Evolutionary conservation across 2,329 filamentous ascomycete genomes (phyloP).

Genomic region (Cadophora sp.): DNA sequence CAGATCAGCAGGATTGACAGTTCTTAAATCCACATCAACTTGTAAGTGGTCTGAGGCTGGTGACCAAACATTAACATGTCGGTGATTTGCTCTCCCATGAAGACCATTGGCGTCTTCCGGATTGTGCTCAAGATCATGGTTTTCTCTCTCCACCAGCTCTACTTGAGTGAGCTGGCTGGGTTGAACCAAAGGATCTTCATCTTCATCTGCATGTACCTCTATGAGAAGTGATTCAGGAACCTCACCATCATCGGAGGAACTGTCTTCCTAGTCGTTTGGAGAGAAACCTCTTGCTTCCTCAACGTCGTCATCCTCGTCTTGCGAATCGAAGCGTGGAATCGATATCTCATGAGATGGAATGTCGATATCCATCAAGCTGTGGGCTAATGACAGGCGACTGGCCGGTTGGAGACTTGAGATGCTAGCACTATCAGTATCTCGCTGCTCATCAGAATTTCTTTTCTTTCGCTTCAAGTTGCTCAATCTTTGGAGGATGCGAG

Average conservation of each 20-base stretch:
- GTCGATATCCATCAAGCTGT: no score
- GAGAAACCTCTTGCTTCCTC: background rate
- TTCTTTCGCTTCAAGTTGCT: background rate
- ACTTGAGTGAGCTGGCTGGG: no score
- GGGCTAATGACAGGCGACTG: no score
- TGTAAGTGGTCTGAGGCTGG: background rate
- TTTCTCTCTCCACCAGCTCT: no score
- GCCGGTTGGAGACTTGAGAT: no score
- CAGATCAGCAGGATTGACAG: background rate
- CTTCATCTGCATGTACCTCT: background rate
- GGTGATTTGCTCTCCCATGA: background rate
- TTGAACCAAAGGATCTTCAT: background rate
- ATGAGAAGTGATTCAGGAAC: no score
- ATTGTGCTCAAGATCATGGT: no score
- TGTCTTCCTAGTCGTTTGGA: background rate
- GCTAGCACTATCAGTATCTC: background rate
- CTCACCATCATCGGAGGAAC: background rate
- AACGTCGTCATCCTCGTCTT: constrained; percentile 1
- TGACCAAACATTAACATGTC: background rate
- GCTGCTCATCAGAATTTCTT: background rate
- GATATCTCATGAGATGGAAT: background rate
- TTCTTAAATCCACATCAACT: background rate
- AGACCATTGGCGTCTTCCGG: background rate
- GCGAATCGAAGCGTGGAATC: background rate
- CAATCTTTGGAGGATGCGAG: background rate